These are phyloP conservation scores for Brassica napus DNA, from an alignment of 345 rosid genomes.

Conservation along the genomic window DNA sequence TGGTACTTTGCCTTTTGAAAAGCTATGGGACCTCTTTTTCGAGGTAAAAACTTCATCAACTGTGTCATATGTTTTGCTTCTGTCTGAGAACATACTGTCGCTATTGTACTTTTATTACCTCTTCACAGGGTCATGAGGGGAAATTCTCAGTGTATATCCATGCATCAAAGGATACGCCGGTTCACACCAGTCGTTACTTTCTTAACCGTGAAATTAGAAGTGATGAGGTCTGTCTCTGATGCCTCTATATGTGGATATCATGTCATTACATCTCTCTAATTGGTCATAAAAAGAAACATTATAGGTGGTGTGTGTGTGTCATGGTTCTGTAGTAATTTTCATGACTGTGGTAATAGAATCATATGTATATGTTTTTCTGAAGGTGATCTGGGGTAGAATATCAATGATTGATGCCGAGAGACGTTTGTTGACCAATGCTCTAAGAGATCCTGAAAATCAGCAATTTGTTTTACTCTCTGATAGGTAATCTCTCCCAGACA, in stretches of 20 bases:
- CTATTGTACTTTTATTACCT: not conserved
- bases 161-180: slow-evolving; percentile 76
- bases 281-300: not conserved
- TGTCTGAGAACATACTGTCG: not conserved
- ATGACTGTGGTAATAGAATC: not conserved
- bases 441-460: slow-evolving; percentile 83
- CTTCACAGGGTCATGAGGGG: slow-evolving; percentile 75
- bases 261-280: slow-evolving; percentile 10
- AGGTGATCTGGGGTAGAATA: slow-evolving; percentile 98
- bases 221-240: slow-evolving; percentile 55
- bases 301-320: not conserved
- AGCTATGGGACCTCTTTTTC: slow-evolving; percentile 90
- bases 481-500: slow-evolving; percentile 51
- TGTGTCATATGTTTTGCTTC: slow-evolving; percentile 1
- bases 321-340: slow-evolving; percentile 8
- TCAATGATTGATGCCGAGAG: slow-evolving; percentile 98
- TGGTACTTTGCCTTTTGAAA: slow-evolving; percentile 92
- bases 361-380: slow-evolving; percentile 5
- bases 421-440: slow-evolving; percentile 83
- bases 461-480: slow-evolving; percentile 98
- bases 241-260: slow-evolving; percentile 14
- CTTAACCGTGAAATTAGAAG: slow-evolving; percentile 72
- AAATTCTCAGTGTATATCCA: slow-evolving; percentile 83
- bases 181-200: slow-evolving; percentile 78
- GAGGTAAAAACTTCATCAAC: slow-evolving; percentile 42